phyloP scores from a whole-genome alignment of 768 basidiomycete species.

The Clitopilus passeckerianus region DNA sequence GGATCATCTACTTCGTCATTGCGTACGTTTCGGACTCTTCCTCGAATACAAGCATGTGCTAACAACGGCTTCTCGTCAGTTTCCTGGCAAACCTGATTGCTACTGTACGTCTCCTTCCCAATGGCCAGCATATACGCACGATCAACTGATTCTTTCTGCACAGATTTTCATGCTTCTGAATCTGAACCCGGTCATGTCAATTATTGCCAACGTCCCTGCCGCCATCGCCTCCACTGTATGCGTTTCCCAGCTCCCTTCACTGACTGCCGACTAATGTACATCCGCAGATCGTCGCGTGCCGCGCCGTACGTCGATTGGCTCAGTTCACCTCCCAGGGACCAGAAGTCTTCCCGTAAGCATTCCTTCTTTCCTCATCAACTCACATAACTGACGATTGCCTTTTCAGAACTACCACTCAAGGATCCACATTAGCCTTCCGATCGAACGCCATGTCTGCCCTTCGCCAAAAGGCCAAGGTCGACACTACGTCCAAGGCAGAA shows the following conservation, averaged over 20 bases:
- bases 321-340: conserved; percentile 47
- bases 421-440: conserved; percentile 60
- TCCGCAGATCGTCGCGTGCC: conserved; percentile 54
- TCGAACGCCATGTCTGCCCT: conserved; percentile 25
- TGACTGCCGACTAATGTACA: not conserved
- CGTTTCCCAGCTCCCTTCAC: not conserved
- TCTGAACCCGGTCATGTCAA: conserved; percentile 68
- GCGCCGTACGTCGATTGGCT: conserved; percentile 59
- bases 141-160: conserved; percentile 1
- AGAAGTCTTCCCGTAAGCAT: conserved; percentile 51
- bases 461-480: conserved; percentile 29
- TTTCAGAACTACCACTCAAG: conserved; percentile 33
- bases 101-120: conserved; percentile 37
- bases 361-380: not conserved
- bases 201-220: conserved; percentile 70
- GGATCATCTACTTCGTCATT: conserved; percentile 66
- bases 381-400: not conserved
- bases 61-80: conserved; percentile 25
- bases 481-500: conserved; percentile 31
- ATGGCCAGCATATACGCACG: not conserved
- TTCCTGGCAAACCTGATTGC: conserved; percentile 66
- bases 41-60: not conserved
- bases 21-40: conserved; percentile 40
- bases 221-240: conserved; percentile 62
- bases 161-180: conserved; percentile 61